Percentiles rank a stretch among this genome's conserved stretches.
phyloP scores from a whole-genome alignment of 768 basidiomycete species.

The Kwoniella dendrophila region DNA sequence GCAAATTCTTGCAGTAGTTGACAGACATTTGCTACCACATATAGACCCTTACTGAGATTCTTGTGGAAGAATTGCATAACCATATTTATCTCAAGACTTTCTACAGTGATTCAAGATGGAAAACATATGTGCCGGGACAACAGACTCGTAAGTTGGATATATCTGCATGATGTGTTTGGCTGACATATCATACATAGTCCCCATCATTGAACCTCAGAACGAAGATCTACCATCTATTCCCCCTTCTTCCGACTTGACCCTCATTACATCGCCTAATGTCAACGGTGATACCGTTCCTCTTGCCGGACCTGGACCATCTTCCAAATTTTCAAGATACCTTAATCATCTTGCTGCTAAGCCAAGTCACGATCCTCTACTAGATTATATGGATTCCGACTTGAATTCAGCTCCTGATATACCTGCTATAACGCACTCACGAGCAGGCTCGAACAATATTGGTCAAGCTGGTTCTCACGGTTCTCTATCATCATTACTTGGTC shows the following conservation, averaged over 20 bases:
- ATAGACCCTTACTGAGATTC: slow-evolving; percentile 85
- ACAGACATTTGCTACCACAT: too few relatives aligned
- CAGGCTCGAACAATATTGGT: slow-evolving; percentile 21
- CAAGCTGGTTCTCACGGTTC: slow-evolving; percentile 38
- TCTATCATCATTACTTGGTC: slow-evolving; percentile 20
- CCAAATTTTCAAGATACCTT: slow-evolving; percentile 56
- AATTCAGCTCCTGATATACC: slow-evolving; percentile 19
- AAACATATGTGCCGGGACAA: slow-evolving; percentile 77
- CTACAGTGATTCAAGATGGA: slow-evolving; percentile 94
- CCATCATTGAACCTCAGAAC: slow-evolving; percentile 41
- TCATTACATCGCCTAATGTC: slow-evolving; percentile 8
- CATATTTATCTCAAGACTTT: slow-evolving; percentile 97
- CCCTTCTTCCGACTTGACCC: slow-evolving; percentile 14
- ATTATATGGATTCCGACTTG: slow-evolving; percentile 48
- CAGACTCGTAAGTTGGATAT: slow-evolving; percentile 72
- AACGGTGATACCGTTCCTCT: slow-evolving; percentile 17
- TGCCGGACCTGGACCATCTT: slow-evolving; percentile 28
- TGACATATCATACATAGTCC: slow-evolving; percentile 24
- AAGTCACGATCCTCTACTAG: slow-evolving; percentile 53
- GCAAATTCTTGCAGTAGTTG: too few relatives aligned
- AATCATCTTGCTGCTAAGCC: slow-evolving; percentile 53
- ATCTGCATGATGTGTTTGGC: not conserved
- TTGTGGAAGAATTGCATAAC: slow-evolving; percentile 91
- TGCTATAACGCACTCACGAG: slow-evolving; percentile 22
- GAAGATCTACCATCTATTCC: slow-evolving; percentile 24